A percentile compares a stretch with the other conserved stretches of the same genome.
phyloP scores from a whole-genome alignment of 768 basidiomycete genomes.

The Hypholoma sublateritium region DNA sequence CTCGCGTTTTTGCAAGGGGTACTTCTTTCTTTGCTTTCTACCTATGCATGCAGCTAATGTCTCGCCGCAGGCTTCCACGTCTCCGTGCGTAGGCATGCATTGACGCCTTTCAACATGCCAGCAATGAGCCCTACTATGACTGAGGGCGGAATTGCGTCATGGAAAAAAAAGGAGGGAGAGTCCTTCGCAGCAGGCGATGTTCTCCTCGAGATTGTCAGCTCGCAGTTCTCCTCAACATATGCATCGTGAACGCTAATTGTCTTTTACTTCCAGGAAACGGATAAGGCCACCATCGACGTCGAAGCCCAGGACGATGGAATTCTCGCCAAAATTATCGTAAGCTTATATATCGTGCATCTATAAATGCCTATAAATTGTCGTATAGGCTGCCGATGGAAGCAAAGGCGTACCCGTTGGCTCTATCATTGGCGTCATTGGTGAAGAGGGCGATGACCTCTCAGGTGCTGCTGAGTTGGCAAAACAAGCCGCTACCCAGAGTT shows the following conservation, averaged over 20 bases:
- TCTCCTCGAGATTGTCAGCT: conserved; percentile 87
- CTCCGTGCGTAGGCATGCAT: conserved; percentile 74
- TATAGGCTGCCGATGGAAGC: conserved; percentile 76
- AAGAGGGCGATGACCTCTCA: conserved; percentile 94
- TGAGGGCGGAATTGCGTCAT: conserved; percentile 95
- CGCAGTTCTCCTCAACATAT: neutral
- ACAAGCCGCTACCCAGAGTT: conserved; percentile 31
- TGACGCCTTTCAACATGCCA: conserved; percentile 92
- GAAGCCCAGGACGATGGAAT: conserved; percentile 98
- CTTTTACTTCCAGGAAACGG: conserved; percentile 76
- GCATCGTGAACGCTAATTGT: conserved; percentile 11
- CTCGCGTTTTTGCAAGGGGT: conserved; percentile 70
- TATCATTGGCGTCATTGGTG: conserved; percentile 87
- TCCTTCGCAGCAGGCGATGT: conserved; percentile 88
- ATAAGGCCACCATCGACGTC: conserved; percentile 99
- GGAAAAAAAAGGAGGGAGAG: conserved; percentile 98
- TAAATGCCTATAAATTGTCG: conserved; percentile 1
- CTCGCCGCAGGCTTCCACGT: conserved; percentile 68
- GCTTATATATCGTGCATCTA: conserved; percentile 24
- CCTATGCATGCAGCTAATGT: neutral
- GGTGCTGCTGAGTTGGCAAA: conserved; percentile 62
- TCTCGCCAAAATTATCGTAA: conserved; percentile 93
- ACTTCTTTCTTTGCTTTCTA: conserved; percentile 19
- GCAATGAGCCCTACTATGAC: conserved; percentile 99
- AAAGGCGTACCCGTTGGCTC: conserved; percentile 88